Conservation (phyloP, 1,284 basidiomycete species). For the Agaricales sp. region DNA sequence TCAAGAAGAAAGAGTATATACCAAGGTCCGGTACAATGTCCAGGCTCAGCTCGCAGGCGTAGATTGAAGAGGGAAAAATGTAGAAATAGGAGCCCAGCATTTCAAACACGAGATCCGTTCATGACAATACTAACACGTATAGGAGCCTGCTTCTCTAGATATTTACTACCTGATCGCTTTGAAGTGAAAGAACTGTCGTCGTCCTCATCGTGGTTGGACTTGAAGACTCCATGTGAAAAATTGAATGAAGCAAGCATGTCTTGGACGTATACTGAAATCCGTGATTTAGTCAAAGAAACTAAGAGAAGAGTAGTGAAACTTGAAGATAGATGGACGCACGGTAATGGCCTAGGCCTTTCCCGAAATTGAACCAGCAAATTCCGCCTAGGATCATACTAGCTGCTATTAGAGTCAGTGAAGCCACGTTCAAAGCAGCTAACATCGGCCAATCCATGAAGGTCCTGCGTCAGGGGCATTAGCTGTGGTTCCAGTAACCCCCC, state of each 20-base stretch:
- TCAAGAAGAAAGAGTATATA: too few species aligned
- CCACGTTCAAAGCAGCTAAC: constrained; percentile 34
- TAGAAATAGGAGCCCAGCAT: too few species aligned
- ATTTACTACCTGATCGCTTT: too few species aligned
- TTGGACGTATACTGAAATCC: constrained; percentile 31
- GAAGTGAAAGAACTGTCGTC: too few species aligned
- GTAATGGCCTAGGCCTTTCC: constrained; percentile 39
- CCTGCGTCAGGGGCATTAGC: too few species aligned
- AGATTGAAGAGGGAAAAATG: too few species aligned
- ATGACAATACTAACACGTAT: too few species aligned
- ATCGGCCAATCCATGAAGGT: constrained; percentile 48
- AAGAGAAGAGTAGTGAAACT: background rate
- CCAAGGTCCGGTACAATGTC: too few species aligned
- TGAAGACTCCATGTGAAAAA: constrained; percentile 36
- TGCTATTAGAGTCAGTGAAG: constrained; percentile 35
- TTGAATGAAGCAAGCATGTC: constrained; percentile 27
- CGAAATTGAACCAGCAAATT: constrained; percentile 39
- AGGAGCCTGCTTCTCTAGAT: too few species aligned
- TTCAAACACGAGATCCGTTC: too few species aligned
- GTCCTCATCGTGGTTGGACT: constrained; percentile 22
- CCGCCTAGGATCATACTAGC: constrained; percentile 33
- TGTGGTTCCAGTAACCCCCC: too few species aligned
- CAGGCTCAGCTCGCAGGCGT: too few species aligned
- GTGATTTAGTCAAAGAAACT: background rate
- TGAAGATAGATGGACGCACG: constrained; percentile 19